These are phyloP conservation scores for Lenwebbia sp. DNA, from an alignment of 345 rosid species.

Conservation along the genomic window DNA sequence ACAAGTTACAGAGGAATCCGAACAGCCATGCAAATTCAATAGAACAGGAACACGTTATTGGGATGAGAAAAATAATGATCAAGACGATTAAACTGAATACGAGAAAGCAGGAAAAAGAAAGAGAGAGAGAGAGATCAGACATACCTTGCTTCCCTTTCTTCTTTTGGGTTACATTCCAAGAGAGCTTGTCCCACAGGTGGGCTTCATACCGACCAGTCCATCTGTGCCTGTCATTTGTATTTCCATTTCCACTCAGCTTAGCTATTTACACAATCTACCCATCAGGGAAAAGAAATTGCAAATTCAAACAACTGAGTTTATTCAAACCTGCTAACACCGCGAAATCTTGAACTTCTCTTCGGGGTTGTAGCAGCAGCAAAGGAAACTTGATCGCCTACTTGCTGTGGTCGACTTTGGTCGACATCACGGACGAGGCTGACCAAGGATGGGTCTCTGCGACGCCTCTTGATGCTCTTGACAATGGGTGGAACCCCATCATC, in stretches of 20 bases:
- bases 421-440: not conserved
- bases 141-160: constrained; percentile 68
- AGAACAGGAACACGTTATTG: not conserved
- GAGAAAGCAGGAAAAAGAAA: not conserved
- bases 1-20: not conserved
- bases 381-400: constrained; percentile 14
- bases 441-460: constrained; percentile 26
- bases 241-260: not conserved
- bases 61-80: not conserved
- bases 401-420: constrained; percentile 10
- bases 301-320: not conserved
- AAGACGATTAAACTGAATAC: not conserved
- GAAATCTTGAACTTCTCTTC: constrained; percentile 65
- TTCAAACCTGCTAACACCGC: constrained; percentile 53
- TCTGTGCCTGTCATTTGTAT: constrained; percentile 29
- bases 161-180: constrained; percentile 60
- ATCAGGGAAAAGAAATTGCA: not conserved
- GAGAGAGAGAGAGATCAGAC: not conserved
- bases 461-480: constrained; percentile 24
- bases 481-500: constrained; percentile 4
- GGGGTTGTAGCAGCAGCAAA: constrained; percentile 31
- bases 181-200: constrained; percentile 62
- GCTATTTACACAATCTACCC: not conserved
- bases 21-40: not conserved
- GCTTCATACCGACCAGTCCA: constrained; percentile 69